phyloP scores from a whole-genome alignment of 2,329 filamentous ascomycete genomes.

The Chalaropsis thielavioides region DNA sequence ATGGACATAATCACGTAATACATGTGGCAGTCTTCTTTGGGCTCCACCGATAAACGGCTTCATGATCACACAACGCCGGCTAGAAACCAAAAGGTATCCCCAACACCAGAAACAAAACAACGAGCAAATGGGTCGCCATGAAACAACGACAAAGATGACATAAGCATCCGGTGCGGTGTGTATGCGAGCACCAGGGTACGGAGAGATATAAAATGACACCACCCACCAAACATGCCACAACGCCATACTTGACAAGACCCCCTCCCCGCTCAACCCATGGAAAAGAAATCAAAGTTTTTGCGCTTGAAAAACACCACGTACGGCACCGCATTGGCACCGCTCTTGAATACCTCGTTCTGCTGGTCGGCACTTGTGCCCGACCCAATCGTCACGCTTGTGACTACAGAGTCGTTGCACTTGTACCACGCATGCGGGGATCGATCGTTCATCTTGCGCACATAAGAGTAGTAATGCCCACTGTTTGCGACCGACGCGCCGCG shows the following conservation, averaged over 20 bases:
- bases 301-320: conserved; percentile 35
- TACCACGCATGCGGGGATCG: conserved; percentile 31
- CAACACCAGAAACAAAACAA: too few relatives aligned
- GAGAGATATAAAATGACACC: neutral
- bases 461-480: conserved; percentile 63
- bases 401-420: conserved; percentile 33
- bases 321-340: conserved; percentile 27
- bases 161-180: neutral
- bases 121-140: too few relatives aligned
- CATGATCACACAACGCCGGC: neutral
- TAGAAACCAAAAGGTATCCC: neutral
- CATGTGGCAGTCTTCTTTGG: neutral
- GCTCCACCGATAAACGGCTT: neutral
- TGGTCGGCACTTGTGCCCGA: conserved; percentile 25
- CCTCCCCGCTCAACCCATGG: neutral
- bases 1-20: neutral
- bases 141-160: neutral
- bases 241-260: neutral
- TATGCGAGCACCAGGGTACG: neutral
- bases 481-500: conserved; percentile 49
- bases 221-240: neutral
- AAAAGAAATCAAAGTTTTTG: conserved; percentile 22
- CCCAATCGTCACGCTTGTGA: conserved; percentile 31
- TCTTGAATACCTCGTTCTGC: conserved; percentile 28
- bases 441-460: conserved; percentile 39